Evolutionary conservation across 1,284 basidiomycete genomes (phyloP), one percentile per base, ranked within the genome.

Genomic region (Exobasidium rhododendri): DNA sequence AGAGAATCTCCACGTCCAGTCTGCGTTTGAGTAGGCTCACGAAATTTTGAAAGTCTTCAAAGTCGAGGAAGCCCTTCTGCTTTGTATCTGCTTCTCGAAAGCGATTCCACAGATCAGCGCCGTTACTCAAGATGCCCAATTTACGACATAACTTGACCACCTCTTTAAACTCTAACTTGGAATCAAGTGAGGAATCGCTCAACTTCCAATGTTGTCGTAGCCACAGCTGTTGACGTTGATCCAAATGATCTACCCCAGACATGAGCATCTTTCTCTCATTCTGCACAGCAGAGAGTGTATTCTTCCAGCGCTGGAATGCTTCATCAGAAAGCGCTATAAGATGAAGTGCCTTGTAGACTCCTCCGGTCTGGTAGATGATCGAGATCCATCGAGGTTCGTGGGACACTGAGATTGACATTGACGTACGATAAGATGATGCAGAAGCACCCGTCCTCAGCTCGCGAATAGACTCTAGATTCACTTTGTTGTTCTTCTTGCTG

Each of bases 321-420:
- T 90, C 87, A 54, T 83, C 81, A 0, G 88, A 87, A 1, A 87
- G 83, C 0, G 92, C 90, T 63, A 97, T 86, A 61, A 97, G 84
- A 75, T 97, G 92, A 13, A 96, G 85, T 0, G 91, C 89, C 83
- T 97, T 97, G 86, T 94, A 97, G 51, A 86, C 85, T 32, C 86
- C 86, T 28, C 87, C 87, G 61, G 88, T 83, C 52, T 88, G 85
- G 74, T 91, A 91, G 59, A 90, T 83, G 82, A 91, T 85, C 5
- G 89, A 89, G 61, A 91, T 83, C 89, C 89, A 92, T 31, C 86
- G 80, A 2, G 80, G 74, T 58, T 81, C 81, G 62, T 82, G 80
- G 29, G 80, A 78, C 2, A 80, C 73, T 24, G 77, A 71, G 30
- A 82, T 75, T 35, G 88, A 86, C 74, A 90, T 88, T 66, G 89